Evolutionary conservation across 257 asterid genomes (phyloP), one percentile per base, ranked within the genome.

Genomic region (Thymus quinquecostatus): DNA sequence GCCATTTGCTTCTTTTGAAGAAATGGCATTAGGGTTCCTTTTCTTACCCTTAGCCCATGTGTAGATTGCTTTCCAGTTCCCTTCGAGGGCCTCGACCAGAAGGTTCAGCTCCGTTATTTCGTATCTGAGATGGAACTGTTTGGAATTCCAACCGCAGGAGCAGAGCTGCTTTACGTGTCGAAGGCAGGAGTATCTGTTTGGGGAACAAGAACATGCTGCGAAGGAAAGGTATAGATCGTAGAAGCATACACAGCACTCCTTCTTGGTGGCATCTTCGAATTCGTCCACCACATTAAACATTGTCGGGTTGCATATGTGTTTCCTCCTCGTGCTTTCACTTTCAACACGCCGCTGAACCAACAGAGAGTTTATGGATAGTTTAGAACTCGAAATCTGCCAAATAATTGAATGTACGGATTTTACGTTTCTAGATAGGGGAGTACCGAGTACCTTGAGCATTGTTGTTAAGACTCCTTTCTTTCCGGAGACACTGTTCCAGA

Each of bases 61-160:
- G 44, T 64, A 63, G 1, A 82, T 27, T 6, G 94, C 87, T 51
- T 69, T 68, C 45, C 75, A 28, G 3, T 86, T 81, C 54, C 91
- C 96, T 80, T 91, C 89, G 55, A 94, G 69, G 34, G 92, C 98
- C 81, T 83, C 88, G 48, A 86, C 91, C 8, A 95, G 83, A 75
- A 77, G 71, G 34, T 77, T 53, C 83, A 92, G 67, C 55, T 89
- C 94, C 1, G 65, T 45, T 2, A 78, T 78, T 47, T 64, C 73
- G 48, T 86, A 79, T 40, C 98, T 79, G 69, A 78, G 64, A 66
- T 78, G 75, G 58, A 86, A 77, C 70, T 7, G 71, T 77, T 80
- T 88, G 66, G 76, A 63, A 10, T 61, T 53, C 92, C 89, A 89
- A 45, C 83, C 13, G 77, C 97, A 92, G 41, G 83, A 72, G 68